Percentiles rank a stretch among this genome's conserved stretches.
phyloP scores from a whole-genome alignment of 2,329 filamentous ascomycete genomes.

The Fulvia fulva region DNA sequence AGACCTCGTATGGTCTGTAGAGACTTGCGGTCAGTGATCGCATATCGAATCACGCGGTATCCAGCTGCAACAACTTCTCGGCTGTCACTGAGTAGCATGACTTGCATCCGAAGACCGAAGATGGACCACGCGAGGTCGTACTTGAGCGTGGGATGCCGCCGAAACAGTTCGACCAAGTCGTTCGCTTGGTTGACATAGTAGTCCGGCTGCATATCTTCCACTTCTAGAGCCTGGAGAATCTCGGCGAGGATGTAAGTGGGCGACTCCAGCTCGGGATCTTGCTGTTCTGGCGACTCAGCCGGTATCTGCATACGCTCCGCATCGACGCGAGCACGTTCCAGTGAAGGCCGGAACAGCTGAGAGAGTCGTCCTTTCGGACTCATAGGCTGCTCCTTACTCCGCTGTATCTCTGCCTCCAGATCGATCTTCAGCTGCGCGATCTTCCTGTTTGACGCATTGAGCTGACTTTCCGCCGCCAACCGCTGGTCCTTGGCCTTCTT shows the following conservation, averaged over 20 bases:
- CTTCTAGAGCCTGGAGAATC: constrained; percentile 82
- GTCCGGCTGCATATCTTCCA: constrained; percentile 81
- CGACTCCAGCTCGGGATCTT: constrained; percentile 71
- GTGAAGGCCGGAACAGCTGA: constrained; percentile 55
- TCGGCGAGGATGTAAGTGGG: constrained; percentile 89
- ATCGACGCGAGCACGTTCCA: constrained; percentile 36
- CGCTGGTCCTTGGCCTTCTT: constrained; percentile 79
- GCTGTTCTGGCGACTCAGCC: constrained; percentile 45
- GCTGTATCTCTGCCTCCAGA: constrained; percentile 58
- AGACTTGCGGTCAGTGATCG: constrained; percentile 86
- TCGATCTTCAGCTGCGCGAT: constrained; percentile 57
- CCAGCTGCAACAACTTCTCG: constrained; percentile 93
- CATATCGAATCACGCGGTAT: constrained; percentile 88
- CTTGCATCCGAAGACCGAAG: constrained; percentile 89
- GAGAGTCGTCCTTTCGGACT: constrained; percentile 49
- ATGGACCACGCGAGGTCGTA: constrained; percentile 96
- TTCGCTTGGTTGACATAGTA: constrained; percentile 95
- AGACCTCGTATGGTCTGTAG: constrained; percentile 81
- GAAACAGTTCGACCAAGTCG: constrained; percentile 92
- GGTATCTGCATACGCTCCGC: constrained; percentile 37
- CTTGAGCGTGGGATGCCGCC: constrained; percentile 84
- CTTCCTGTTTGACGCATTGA: constrained; percentile 79
- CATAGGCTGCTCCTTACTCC: constrained; percentile 51
- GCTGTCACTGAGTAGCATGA: constrained; percentile 92
- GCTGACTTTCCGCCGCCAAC: constrained; percentile 66